These are phyloP conservation scores for Madurella fahalii DNA, from an alignment of 2,329 filamentous ascomycete species.

Conservation along the genomic window DNA sequence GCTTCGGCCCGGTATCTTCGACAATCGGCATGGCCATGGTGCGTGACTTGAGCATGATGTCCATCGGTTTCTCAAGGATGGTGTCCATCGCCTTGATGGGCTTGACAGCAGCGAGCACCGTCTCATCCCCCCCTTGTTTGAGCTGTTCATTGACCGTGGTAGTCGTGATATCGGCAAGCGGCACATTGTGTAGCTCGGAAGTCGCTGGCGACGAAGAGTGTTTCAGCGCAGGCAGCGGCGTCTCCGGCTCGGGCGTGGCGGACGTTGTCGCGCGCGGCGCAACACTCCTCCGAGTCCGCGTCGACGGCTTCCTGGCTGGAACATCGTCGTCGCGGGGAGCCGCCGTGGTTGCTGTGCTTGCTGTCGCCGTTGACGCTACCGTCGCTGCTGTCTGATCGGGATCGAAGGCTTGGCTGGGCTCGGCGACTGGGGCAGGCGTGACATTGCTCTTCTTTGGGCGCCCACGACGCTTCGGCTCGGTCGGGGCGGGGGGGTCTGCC, in stretches of 20 bases:
- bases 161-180: slow-evolving; percentile 69
- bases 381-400: slow-evolving; percentile 44
- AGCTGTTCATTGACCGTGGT: slow-evolving; percentile 62
- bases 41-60: slow-evolving; percentile 85
- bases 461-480: slow-evolving; percentile 31
- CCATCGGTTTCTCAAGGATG: slow-evolving; percentile 82
- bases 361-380: slow-evolving; percentile 13
- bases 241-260: slow-evolving; percentile 36
- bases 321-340: slow-evolving; percentile 31
- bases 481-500: slow-evolving; percentile 32
- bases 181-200: slow-evolving; percentile 44
- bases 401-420: slow-evolving; percentile 59
- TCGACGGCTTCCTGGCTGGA: slow-evolving; percentile 42
- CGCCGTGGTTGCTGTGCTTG: slow-evolving; percentile 23
- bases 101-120: slow-evolving; percentile 52
- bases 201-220: slow-evolving; percentile 55
- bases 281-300: slow-evolving; percentile 65
- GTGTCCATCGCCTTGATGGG: slow-evolving; percentile 74
- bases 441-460: slow-evolving; percentile 39
- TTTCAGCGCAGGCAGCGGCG: slow-evolving; percentile 46
- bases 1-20: slow-evolving; percentile 72
- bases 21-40: slow-evolving; percentile 63
- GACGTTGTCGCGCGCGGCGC: slow-evolving; percentile 40
- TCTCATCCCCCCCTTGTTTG: slow-evolving; percentile 43
- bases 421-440: slow-evolving; percentile 41